Percentiles rank a stretch among this genome's conserved stretches.
Evolutionary conservation across 2,329 filamentous ascomycete genomes (phyloP).

Genomic region (Paraphoma sp.): DNA sequence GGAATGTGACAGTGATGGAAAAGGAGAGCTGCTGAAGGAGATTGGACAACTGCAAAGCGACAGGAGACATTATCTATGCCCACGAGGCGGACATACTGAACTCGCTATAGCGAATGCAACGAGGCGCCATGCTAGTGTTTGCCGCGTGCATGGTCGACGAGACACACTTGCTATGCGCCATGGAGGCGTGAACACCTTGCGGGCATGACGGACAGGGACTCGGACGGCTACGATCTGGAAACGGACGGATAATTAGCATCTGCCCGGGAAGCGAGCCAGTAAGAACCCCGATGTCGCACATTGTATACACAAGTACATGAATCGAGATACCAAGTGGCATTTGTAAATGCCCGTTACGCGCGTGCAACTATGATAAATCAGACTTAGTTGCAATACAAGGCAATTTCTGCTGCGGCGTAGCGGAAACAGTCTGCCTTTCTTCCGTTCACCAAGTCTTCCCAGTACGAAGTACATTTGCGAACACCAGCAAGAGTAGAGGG

Average conservation of each 20-base stretch:
- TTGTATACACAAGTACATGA: constrained; percentile 8
- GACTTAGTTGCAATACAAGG: constrained; percentile 11
- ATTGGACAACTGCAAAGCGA: constrained; percentile 7
- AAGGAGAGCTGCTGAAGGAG: constrained; percentile 16
- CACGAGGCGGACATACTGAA: constrained; percentile 15
- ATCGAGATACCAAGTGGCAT: constrained; percentile 16
- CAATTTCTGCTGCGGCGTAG: constrained; percentile 8
- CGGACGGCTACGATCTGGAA: constrained; percentile 27
- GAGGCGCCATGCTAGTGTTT: constrained; percentile 5
- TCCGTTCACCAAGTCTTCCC: background rate
- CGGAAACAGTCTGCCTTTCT: background rate
- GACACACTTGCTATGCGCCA: constrained; percentile 25
- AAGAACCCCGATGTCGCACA: constrained; percentile 9
- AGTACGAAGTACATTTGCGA: background rate
- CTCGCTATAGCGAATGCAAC: background rate
- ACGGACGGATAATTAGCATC: constrained; percentile 29
- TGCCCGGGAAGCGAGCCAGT: constrained; percentile 29
- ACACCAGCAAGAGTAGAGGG: background rate
- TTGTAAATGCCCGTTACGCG: constrained; percentile 5
- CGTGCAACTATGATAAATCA: constrained; percentile 11
- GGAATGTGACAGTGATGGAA: constrained; percentile 33
- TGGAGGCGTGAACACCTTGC: constrained; percentile 13
- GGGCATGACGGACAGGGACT: constrained; percentile 25
- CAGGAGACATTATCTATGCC: constrained; percentile 18
- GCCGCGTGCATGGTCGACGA: constrained; percentile 27